Base-by-base conservation (phyloP, 306 rosid genomes). In the Vigna nakashimae region DNA sequence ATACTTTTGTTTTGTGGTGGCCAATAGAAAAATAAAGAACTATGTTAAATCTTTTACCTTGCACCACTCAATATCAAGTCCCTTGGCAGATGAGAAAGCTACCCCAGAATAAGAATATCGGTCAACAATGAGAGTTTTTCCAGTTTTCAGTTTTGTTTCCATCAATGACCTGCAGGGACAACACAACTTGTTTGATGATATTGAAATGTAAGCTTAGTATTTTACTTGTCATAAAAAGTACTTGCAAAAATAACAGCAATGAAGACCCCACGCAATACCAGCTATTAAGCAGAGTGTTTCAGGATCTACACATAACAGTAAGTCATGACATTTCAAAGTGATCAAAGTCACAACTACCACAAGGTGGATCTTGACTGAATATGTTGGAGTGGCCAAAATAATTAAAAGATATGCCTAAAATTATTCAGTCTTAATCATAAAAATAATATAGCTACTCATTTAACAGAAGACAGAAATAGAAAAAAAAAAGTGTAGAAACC, bases 31-130 rank as follows among this genome's bases (percentile, higher is more conserved):
- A 64, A 26, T 7, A 32, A 16, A 28, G 40, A 72, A 66, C 5
- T 13, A 30, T 18, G 0, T 3, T 46, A 56, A 40, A 83, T 24
- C 32, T 15, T 68, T 72, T 77, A 95, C 98, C 98, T 92, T 95
- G 40, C 98, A 95, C 98, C 98, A 95, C 58, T 88, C 93, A 66
- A 92, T 50, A 49, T 79, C 88, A 58, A 95, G 92, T 82, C 98
- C 98, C 81, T 95, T 92, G 46, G 98, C 92, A 11, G 96, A 84
- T 9, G 98, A 95, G 89, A 89, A 95, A 71, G 98, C 98, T 77
- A 92, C 98, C 18, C 98, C 98, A n/a, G 98, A 95, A 76, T 86
- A 95, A 70, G 98, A 92, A 86, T 95, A 95, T 79, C 97, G 98
- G 83, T 95, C 98, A 52, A 95, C 96, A 80, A 95, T 88, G 73